Evolutionary conservation across 179 eudicot species (phyloP).

Genomic region (Silene coronaria): DNA sequence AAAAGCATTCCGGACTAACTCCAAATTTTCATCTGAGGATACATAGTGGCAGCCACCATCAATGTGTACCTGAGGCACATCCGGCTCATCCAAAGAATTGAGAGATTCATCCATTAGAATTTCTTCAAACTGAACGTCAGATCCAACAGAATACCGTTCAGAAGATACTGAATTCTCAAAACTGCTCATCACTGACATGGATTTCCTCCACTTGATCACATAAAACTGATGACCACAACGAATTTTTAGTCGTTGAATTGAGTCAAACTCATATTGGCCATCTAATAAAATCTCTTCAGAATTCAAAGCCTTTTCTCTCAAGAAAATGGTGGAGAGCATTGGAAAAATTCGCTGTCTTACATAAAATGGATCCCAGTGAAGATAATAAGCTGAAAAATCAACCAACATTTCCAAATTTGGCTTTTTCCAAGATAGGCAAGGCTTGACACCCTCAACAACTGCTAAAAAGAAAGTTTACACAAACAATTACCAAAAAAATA

Average conservation of each 20-base stretch:
- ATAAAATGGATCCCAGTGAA: slow-evolving; percentile 81
- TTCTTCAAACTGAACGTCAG: slow-evolving; percentile 29
- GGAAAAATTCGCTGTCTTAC: slow-evolving; percentile 66
- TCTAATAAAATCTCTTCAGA: slow-evolving; percentile 39
- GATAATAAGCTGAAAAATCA: slow-evolving; percentile 58
- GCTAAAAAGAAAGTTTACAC: slow-evolving; percentile 17
- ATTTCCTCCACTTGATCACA: slow-evolving; percentile 74
- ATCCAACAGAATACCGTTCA: slow-evolving; percentile 35
- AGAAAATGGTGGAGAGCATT: slow-evolving; percentile 69
- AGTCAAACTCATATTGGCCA: slow-evolving; percentile 70
- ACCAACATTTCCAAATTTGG: slow-evolving; percentile 66
- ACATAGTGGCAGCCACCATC: slow-evolving; percentile 52
- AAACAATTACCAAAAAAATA: slow-evolving; percentile 2
- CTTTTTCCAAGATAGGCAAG: slow-evolving; percentile 50
- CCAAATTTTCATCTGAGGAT: slow-evolving; percentile 70
- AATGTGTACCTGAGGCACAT: slow-evolving; percentile 43
- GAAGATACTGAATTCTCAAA: slow-evolving; percentile 23
- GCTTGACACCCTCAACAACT: slow-evolving; percentile 39
- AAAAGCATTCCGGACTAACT: slow-evolving; percentile 68
- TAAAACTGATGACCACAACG: slow-evolving; percentile 63
- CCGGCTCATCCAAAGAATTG: slow-evolving; percentile 48
- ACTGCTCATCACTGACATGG: slow-evolving; percentile 23
- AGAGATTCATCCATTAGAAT: slow-evolving; percentile 31
- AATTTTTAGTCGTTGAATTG: slow-evolving; percentile 68
- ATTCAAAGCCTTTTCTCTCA: slow-evolving; percentile 60